Conservation (phyloP, 371 early-diverging fungal genomes). For the Rhizopus microsporus region DNA sequence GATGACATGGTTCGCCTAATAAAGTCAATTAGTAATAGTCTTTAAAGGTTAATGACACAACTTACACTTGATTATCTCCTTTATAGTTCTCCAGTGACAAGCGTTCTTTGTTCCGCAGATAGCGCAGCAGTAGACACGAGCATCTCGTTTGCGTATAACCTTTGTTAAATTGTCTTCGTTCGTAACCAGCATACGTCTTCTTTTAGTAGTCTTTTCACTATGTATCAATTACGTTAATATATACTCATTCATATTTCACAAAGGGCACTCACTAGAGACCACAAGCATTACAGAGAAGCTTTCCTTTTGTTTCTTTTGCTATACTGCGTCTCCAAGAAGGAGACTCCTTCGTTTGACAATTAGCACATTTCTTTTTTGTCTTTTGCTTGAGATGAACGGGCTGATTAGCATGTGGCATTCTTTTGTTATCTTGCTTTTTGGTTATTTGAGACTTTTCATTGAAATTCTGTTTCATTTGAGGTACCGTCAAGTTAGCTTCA, state of each 20-base stretch:
- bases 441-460: neutral
- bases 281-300: slow-evolving; percentile 92
- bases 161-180: slow-evolving; percentile 15
- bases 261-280: slow-evolving; percentile 81
- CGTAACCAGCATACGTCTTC: slow-evolving; percentile 18
- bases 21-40: neutral
- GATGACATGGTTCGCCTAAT: neutral
- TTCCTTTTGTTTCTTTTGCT: slow-evolving; percentile 49
- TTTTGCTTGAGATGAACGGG: slow-evolving; percentile 2
- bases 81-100: slow-evolving; percentile 27
- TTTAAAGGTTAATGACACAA: neutral
- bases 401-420: neutral
- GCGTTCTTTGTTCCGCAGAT: slow-evolving; percentile 8
- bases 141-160: slow-evolving; percentile 21
- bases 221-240: neutral
- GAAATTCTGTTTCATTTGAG: too few species aligned
- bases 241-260: neutral
- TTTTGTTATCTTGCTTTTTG: neutral
- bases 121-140: slow-evolving; percentile 7
- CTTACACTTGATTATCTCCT: slow-evolving; percentile 12
- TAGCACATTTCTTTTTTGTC: slow-evolving; percentile 58
- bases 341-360: slow-evolving; percentile 87
- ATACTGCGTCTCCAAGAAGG: slow-evolving; percentile 94
- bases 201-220: slow-evolving; percentile 23
- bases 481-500: too few species aligned